phyloP scores from a whole-genome alignment of 345 rosid genomes.

The Eucalyptus pauciflora region DNA sequence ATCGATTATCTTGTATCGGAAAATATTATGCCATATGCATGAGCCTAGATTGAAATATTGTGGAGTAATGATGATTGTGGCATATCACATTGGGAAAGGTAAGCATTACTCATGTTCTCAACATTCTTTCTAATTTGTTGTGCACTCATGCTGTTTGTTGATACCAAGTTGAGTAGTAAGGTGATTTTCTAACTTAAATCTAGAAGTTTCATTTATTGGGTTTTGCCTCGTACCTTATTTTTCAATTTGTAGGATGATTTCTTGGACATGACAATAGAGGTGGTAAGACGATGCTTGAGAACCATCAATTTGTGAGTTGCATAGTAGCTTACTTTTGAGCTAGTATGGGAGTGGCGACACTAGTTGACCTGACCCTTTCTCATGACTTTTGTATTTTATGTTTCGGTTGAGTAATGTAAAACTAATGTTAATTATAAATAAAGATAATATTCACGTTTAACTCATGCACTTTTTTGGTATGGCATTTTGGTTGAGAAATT shows the following conservation, averaged over 20 bases:
- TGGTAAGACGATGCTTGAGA: background rate
- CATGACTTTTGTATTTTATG: background rate
- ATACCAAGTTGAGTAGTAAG: accelerated
- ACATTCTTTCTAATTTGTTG: background rate
- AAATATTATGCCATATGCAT: too few relatives aligned
- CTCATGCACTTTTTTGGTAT: background rate
- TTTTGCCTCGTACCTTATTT: too few relatives aligned
- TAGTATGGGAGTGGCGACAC: too few relatives aligned
- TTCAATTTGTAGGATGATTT: too few relatives aligned
- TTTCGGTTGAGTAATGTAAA: too few relatives aligned
- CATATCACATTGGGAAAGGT: too few relatives aligned
- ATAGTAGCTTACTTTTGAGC: background rate
- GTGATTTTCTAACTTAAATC: background rate
- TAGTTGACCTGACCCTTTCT: background rate
- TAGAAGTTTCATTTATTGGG: background rate
- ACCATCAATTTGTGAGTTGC: accelerated
- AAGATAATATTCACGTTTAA: background rate
- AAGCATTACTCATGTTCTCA: background rate
- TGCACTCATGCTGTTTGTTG: background rate
- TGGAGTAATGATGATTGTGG: too few relatives aligned
- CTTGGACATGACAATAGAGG: background rate
- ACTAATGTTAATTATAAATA: background rate
- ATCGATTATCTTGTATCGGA: too few relatives aligned
- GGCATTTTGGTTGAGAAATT: background rate
- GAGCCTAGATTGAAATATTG: too few relatives aligned